These are phyloP conservation scores for Penicillium sp. DNA, from an alignment of 2,329 filamentous ascomycete genomes.

Conservation along the genomic window DNA sequence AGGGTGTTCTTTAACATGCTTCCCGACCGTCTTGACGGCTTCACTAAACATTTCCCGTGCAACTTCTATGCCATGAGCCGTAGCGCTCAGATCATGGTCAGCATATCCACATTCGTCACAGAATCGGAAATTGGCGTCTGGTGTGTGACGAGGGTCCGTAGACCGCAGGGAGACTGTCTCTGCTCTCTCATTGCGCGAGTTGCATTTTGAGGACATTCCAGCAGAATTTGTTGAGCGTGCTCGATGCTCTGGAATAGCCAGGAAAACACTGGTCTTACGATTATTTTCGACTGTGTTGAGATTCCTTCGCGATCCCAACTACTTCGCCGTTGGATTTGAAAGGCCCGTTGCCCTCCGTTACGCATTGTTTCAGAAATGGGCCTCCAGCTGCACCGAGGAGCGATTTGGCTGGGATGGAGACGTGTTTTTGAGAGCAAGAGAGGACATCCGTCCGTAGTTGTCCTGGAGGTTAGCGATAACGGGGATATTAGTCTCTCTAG, in stretches of 20 bases:
- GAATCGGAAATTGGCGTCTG: conserved; percentile 66
- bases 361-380: conserved; percentile 34
- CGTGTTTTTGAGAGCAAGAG: conserved; percentile 46
- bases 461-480: conserved; percentile 64
- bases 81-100: conserved; percentile 54
- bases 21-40: conserved; percentile 19
- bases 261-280: neutral
- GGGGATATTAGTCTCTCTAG: conserved; percentile 56
- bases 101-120: conserved; percentile 46
- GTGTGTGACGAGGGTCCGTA: conserved; percentile 65
- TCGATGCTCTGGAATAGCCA: neutral
- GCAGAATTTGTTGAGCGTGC: conserved; percentile 30
- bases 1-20: conserved; percentile 33
- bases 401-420: conserved; percentile 29
- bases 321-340: neutral
- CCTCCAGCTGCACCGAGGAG: conserved; percentile 30
- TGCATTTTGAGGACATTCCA: conserved; percentile 63
- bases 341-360: neutral
- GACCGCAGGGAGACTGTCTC: conserved; percentile 65
- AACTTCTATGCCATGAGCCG: conserved; percentile 62
- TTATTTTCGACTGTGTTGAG: neutral
- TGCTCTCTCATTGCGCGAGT: conserved; percentile 59
- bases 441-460: conserved; percentile 61
- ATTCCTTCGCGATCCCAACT: neutral
- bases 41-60: conserved; percentile 54